Base-by-base conservation (phyloP, 1,139 yeast species). In the Dujonia santamariae region DNA sequence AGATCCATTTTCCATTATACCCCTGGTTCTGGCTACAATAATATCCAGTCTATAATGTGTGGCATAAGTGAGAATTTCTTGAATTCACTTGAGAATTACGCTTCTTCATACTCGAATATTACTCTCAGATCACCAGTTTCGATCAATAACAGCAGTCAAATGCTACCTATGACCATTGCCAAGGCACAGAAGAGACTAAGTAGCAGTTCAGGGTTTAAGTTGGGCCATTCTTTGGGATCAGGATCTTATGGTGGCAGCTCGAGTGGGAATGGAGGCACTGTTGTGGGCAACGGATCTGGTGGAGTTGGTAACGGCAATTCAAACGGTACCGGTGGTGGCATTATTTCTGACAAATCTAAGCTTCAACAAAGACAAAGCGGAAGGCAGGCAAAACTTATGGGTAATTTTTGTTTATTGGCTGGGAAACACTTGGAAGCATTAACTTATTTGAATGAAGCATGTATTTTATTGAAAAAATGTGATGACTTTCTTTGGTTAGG, bases 401-500 rank as follows among this genome's bases (percentile, higher is more conserved):
- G 88, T 0, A 82, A 83, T 43, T 76, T 90, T 46, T 81, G 76
- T 50, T 61, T 92, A 9, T 58, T 92, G 31, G 83, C 96, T 0
- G 98, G 98, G 0, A 75, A 85, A 39, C 71, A 83, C 35, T 56
- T 67, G 11, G 86, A 80, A 39, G 95, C 97, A 0, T 53, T 88
- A 36, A 66, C 70, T 21, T 76, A 79, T 39, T 84, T 88, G 45
- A 72, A 80, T 9, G 96, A 88, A 27, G 80, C 97, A 0, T 71
- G 85, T 2, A 50, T 66, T 2, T 63, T 72, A 24, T 59, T 88
- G 36, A 77, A 77, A 40, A 68, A 76, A 22, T 67, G 81, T 2
- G 80, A 80, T 34, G 98, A 92, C 54, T 75, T 75, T 48, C 62
- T 92, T 15, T 92, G 98, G 98, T 67, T 86, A 19, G 97, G 83